These are phyloP conservation scores for Colletotrichum tanaceti DNA, from an alignment of 2,329 filamentous ascomycete species.

Conservation along the genomic window DNA sequence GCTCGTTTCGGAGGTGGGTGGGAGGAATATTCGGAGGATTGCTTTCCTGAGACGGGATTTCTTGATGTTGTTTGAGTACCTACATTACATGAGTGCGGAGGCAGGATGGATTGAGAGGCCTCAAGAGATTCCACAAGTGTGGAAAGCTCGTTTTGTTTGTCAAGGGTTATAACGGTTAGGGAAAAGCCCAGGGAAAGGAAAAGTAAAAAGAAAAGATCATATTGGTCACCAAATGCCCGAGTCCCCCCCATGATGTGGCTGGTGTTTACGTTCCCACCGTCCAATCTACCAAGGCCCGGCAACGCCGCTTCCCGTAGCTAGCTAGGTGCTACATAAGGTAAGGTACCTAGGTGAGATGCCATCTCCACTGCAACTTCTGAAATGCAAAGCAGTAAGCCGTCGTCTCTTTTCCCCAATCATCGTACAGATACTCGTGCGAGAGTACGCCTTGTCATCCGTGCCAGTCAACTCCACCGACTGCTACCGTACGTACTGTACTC, in stretches of 20 bases:
- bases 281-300: neutral
- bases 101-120: too few species aligned
- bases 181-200: constrained; percentile 21
- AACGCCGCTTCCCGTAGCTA: neutral
- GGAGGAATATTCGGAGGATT: neutral
- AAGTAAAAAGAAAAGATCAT: constrained; percentile 19
- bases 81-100: constrained; percentile 8
- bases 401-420: neutral
- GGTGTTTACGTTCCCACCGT: neutral
- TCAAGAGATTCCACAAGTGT: too few species aligned
- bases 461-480: neutral
- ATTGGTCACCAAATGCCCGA: constrained; percentile 16
- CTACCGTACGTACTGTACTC: too few species aligned
- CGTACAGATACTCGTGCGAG: neutral
- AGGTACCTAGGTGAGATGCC: neutral
- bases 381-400: too few species aligned
- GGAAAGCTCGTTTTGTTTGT: too few species aligned
- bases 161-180: neutral
- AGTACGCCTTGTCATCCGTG: too few species aligned
- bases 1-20: neutral
- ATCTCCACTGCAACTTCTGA: neutral
- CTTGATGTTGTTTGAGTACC: constrained; percentile 21
- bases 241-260: neutral
- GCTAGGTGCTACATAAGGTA: too few species aligned
- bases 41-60: neutral